Conservation (phyloP, 2,329 filamentous ascomycete species). For the Ceratocystis papillata region DNA sequence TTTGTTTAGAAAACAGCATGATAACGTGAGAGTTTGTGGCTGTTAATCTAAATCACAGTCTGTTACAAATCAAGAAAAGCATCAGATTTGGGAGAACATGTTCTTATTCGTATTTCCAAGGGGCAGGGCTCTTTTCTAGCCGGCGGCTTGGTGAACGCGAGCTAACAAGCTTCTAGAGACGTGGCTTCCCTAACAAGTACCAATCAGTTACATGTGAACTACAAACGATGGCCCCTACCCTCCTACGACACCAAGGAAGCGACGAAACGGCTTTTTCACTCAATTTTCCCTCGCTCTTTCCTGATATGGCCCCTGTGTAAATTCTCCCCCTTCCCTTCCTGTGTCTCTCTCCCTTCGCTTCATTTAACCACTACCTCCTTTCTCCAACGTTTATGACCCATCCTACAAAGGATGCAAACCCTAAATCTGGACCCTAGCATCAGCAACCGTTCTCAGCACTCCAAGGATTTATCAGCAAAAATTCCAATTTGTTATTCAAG, state of each 20-base stretch:
- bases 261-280: neutral
- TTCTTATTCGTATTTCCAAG: too few species aligned
- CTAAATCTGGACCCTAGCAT: too few species aligned
- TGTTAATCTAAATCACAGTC: too few species aligned
- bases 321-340: neutral
- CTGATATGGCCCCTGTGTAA: neutral
- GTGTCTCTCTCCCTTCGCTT: neutral
- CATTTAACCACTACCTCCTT: neutral
- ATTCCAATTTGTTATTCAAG: slow-evolving; percentile 6
- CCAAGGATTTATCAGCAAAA: neutral
- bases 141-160: neutral
- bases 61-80: too few species aligned
- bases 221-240: neutral
- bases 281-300: neutral
- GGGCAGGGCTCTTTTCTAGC: too few species aligned
- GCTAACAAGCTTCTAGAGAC: neutral
- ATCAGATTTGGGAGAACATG: too few species aligned
- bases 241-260: neutral
- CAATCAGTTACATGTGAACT: neutral
- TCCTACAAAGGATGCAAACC: too few species aligned
- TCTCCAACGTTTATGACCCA: neutral
- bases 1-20: neutral
- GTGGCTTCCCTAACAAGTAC: slow-evolving; percentile 1
- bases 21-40: neutral
- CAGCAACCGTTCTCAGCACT: too few species aligned